Conservation (phyloP, 2,329 filamentous ascomycete species). For the Bipolaris zeicola region DNA sequence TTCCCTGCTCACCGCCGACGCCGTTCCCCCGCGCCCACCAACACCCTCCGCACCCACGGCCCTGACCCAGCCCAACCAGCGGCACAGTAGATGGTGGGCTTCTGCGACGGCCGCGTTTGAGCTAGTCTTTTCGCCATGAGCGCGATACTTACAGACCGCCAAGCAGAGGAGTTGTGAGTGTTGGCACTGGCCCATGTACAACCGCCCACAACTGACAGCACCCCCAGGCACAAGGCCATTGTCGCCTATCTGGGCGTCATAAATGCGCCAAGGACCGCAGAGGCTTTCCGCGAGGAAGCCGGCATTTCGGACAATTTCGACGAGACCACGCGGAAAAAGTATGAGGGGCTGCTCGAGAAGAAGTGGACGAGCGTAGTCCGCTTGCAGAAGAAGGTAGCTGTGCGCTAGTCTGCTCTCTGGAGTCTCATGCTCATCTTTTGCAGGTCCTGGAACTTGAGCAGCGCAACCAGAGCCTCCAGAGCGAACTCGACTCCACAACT, state of each 20-base stretch:
- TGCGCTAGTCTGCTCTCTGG: neutral
- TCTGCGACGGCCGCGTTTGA: constrained; percentile 26
- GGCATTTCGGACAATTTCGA: constrained; percentile 76
- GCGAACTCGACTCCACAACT: constrained; percentile 83
- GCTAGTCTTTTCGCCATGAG: constrained; percentile 62
- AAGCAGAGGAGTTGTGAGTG: constrained; percentile 87
- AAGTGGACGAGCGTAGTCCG: constrained; percentile 98
- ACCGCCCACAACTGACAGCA: constrained; percentile 10
- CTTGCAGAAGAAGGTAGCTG: constrained; percentile 84
- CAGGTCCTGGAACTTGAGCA: constrained; percentile 94
- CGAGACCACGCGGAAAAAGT: constrained; percentile 84
- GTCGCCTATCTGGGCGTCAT: constrained; percentile 83
- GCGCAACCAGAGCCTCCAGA: constrained; percentile 72
- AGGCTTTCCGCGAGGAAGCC: constrained; percentile 77
- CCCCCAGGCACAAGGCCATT: constrained; percentile 82
- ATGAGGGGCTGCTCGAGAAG: constrained; percentile 92
- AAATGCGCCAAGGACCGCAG: constrained; percentile 71
- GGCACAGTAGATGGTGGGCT: constrained; percentile 40
- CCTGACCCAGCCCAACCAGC: constrained; percentile 5
- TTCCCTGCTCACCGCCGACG: constrained; percentile 29
- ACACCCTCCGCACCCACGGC: constrained; percentile 21
- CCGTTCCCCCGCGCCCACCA: constrained; percentile 21
- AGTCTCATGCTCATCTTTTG: constrained; percentile 17
- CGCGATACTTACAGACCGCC: constrained; percentile 75
- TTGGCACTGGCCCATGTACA: constrained; percentile 1